These are phyloP conservation scores for Naganishia randhawae DNA, from an alignment of 768 basidiomycete species.

Conservation along the genomic window DNA sequence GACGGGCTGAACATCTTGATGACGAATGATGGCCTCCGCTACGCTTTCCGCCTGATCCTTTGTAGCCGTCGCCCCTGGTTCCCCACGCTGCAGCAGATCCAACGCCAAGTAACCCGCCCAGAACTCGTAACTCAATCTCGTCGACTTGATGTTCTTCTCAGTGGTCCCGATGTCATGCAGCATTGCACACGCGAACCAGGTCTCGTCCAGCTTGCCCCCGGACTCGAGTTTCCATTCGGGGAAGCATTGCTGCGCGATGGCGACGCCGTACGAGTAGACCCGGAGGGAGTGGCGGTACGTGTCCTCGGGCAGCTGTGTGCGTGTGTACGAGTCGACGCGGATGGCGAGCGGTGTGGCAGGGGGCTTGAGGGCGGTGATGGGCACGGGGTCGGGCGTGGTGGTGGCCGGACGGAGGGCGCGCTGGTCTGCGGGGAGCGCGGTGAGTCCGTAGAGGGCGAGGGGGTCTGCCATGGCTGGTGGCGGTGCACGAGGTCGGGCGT, in stretches of 20 bases:
- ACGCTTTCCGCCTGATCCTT: conserved; percentile 34
- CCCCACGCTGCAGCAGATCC: conserved; percentile 26
- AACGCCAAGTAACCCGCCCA: conserved; percentile 30
- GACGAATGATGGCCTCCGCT: conserved; percentile 33
- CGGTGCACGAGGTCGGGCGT: too few species aligned
- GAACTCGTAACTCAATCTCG: conserved; percentile 32
- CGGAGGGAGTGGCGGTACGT: conserved; percentile 30
- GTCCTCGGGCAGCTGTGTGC: conserved; percentile 24
- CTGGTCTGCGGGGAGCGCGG: conserved; percentile 27
- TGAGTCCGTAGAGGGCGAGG: conserved; percentile 27
- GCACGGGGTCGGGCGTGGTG: conserved; percentile 15
- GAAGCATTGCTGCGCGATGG: conserved; percentile 31
- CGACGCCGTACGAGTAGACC: conserved; percentile 33
- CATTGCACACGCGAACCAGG: conserved; percentile 34
- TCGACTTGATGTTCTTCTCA: conserved; percentile 7
- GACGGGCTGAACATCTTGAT: conserved; percentile 34
- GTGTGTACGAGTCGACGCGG: conserved; percentile 20
- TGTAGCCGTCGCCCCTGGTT: conserved; percentile 3
- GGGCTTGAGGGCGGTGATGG: not conserved
- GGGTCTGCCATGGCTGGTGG: conserved; percentile 14
- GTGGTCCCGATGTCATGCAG: conserved; percentile 34
- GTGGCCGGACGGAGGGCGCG: not conserved
- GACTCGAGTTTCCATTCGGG: conserved; percentile 21
- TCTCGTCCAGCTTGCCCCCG: conserved; percentile 26
- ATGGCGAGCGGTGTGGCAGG: conserved; percentile 28